phyloP scores from a whole-genome alignment of 1,284 basidiomycete species.

The Golubevia pallescens region DNA sequence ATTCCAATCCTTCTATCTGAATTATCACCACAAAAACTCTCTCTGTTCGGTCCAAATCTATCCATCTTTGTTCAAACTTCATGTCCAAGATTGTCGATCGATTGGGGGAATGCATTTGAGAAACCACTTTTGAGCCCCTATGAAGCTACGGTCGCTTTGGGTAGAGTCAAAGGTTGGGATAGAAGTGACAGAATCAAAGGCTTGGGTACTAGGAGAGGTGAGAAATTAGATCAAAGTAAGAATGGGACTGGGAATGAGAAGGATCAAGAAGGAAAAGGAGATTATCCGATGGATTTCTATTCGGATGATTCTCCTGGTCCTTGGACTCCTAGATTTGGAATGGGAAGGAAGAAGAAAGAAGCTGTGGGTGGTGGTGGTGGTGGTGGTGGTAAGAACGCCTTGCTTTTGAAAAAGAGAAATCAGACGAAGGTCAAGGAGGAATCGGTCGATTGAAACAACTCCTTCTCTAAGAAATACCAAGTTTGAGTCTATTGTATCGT shows the following conservation, averaged over 20 bases:
- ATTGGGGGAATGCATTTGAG: conserved; percentile 90
- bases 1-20: conserved; percentile 93
- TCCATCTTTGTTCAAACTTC: conserved; percentile 92
- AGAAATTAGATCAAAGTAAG: conserved; percentile 58
- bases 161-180: conserved; percentile 73
- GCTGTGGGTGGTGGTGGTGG: conserved; percentile 7
- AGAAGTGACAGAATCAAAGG: conserved; percentile 28
- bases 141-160: conserved; percentile 87
- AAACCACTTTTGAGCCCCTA: conserved; percentile 90
- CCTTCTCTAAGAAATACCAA: too few relatives aligned
- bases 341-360: conserved; percentile 25
- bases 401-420: conserved; percentile 6
- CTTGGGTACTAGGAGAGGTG: conserved; percentile 65
- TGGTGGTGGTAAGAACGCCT: background rate
- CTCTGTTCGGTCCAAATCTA: conserved; percentile 78
- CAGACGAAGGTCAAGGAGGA: too few relatives aligned
- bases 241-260: conserved; percentile 24
- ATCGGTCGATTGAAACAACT: too few relatives aligned
- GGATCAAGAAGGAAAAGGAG: conserved; percentile 64
- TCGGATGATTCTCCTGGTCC: conserved; percentile 72
- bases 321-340: conserved; percentile 66
- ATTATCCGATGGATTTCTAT: conserved; percentile 98
- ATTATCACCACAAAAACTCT: conserved; percentile 89
- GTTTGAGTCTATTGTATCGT: too few relatives aligned
- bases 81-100: conserved; percentile 92